Evolutionary conservation across 257 asterid genomes (phyloP), one percentile per base, ranked within the genome.

Genomic region (Anisodus tanguticus): DNA sequence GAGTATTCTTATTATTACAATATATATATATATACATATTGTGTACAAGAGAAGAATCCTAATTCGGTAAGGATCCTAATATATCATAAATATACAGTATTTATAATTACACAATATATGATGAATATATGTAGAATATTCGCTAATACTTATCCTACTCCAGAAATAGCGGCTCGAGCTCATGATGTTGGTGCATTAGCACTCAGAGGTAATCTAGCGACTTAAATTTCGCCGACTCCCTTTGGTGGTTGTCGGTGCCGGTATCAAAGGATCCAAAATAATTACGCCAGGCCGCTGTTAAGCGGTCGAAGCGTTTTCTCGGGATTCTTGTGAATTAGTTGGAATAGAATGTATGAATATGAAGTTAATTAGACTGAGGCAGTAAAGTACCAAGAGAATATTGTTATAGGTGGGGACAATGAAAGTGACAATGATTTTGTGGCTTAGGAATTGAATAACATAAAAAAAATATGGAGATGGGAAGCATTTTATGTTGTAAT

Each of bases 151-250:
- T 22, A 22, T 55, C 60, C 93, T 9, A 92, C 93, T 0, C 86
- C 97, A 0, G 95, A 93, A 85, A 93, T 93, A 97, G 95, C 98
- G 0, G 98, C 98, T 2, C 85, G 97, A 2, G 97, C 97, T 2
- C 88, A 12, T 0, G 60, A 55, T 6, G 60, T 55, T 11, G 60
- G 6, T 55, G 60, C 60, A 55, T 55, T 55, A 90, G 95, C 98
- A 0, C 85, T 94, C 5, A 83, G 88, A 72, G 98, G 95, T 0
- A 87, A 82, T 35, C 57, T 12, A 2, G 94, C 95, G 1, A 88
- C 92, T 69, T 91, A 22, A 93, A 93, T 16, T 93, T 93, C 9
- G 94, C 95, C 0, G 97, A 93, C 83, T 93, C 97, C 0, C 90
- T 86, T 39, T 90, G 88, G 90, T 87, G 89, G 15, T 81, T 90